Conservation (phyloP, 2,329 filamentous ascomycete species). For the Sclerotinia glacialis region DNA sequence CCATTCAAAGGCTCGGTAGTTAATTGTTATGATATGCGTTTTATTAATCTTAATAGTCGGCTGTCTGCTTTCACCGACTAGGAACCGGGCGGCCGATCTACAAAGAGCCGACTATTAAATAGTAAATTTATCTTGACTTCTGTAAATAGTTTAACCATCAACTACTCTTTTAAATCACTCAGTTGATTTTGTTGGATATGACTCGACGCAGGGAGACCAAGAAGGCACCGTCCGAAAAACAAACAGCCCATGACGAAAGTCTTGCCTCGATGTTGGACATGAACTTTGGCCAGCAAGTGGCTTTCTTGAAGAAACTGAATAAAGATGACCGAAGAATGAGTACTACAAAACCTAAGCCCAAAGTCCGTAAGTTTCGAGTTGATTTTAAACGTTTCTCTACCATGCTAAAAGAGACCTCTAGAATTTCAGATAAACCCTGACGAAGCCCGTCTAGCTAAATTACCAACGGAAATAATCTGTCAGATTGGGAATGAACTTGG, state of each 20-base stretch:
- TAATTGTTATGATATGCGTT: no score
- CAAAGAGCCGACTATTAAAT: no score
- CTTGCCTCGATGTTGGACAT: background rate
- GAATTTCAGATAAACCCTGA: no score
- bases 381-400: background rate
- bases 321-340: background rate
- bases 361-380: background rate
- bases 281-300: no score
- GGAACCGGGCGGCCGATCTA: no score
- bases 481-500: background rate
- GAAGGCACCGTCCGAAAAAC: background rate
- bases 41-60: no score
- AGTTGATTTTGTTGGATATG: background rate
- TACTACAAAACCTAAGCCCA: background rate
- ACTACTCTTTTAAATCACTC: background rate
- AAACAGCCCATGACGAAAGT: background rate
- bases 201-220: background rate
- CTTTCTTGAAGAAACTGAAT: background rate
- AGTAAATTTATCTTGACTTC: no score
- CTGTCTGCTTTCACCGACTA: no score
- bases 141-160: background rate
- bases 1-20: no score
- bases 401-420: background rate
- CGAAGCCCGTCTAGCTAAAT: no score
- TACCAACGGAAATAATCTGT: background rate